A percentile compares a stretch with the other conserved stretches of the same genome.
Conservation (phyloP, 768 basidiomycete species). For the Lactifluus pinguis region DNA sequence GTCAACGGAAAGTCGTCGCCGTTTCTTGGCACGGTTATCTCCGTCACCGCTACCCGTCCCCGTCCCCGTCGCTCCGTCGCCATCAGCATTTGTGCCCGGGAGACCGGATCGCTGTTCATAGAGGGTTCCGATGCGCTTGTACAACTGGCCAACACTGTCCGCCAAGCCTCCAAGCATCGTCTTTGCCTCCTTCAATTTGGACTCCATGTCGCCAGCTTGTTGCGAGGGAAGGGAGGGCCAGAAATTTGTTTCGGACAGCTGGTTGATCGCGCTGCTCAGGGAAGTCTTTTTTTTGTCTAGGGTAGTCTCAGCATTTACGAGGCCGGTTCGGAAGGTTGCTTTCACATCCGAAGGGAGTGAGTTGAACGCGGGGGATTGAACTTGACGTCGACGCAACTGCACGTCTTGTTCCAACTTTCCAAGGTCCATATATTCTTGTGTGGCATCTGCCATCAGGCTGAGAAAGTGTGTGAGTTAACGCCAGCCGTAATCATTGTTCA, state of each 20-base stretch:
- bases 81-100: not conserved
- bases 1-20: slow-evolving; percentile 1
- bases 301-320: slow-evolving; percentile 21
- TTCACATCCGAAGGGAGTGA: slow-evolving; percentile 24
- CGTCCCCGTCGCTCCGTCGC: not conserved
- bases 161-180: slow-evolving; percentile 28
- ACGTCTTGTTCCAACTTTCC: slow-evolving; percentile 16
- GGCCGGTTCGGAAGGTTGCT: slow-evolving; percentile 21
- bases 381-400: slow-evolving; percentile 20
- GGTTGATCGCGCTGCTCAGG: slow-evolving; percentile 25
- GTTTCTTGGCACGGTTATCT: not conserved
- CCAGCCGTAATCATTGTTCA: not conserved
- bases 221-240: slow-evolving; percentile 31
- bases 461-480: not conserved
- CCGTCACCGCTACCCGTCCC: not conserved
- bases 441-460: slow-evolving; percentile 29
- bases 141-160: slow-evolving; percentile 15
- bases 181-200: slow-evolving; percentile 22
- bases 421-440: slow-evolving; percentile 13
- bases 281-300: slow-evolving; percentile 27
- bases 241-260: slow-evolving; percentile 29
- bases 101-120: not conserved
- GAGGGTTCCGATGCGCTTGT: slow-evolving; percentile 10
- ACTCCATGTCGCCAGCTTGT: slow-evolving; percentile 20
- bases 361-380: slow-evolving; percentile 22